Conservation (phyloP, 345 rosid genomes). For the Arabidopsis thaliana region TAIR10.1 NC_003075.7:16505001-16505500, state of each 20-base stretch:
- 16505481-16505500: no score
- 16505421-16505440: background rate
- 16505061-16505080: background rate
- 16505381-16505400: background rate
- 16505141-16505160: background rate
- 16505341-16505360: background rate
- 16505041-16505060: background rate
- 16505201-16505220: constrained; percentile 48
- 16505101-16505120: background rate
- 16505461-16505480: background rate
- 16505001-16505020: constrained; percentile 70
- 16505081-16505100: background rate
- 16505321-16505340: constrained; percentile 20
- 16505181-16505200: constrained; percentile 49
- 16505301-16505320: background rate
- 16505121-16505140: background rate
- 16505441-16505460: background rate
- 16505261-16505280: constrained; percentile 3
- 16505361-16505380: constrained; percentile 28
- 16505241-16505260: constrained; percentile 18
- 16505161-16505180: constrained; percentile 44
- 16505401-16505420: constrained; percentile 6
- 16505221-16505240: constrained; percentile 48
- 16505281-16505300: background rate
- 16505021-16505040: constrained; percentile 44